Evolutionary conservation across 345 rosid genomes (phyloP).

Genomic region (Mercurialis annua): DNA sequence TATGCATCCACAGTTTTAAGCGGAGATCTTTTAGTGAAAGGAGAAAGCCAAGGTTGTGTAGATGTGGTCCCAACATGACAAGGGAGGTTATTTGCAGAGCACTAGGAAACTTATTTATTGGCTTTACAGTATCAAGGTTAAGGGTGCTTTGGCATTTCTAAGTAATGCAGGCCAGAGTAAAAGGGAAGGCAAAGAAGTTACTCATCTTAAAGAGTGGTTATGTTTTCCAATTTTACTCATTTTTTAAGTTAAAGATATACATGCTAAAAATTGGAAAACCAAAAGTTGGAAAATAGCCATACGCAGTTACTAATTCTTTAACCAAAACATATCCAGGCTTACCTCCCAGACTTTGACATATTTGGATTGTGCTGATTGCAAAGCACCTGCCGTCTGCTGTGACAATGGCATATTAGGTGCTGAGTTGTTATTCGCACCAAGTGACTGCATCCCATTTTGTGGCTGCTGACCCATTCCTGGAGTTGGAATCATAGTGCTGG

Average conservation of each 20-base stretch:
- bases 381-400: slow-evolving; percentile 62
- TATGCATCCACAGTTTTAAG: background rate
- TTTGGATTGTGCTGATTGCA: slow-evolving; percentile 76
- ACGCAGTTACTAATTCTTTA: background rate
- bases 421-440: slow-evolving; percentile 56
- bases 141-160: background rate
- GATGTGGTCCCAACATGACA: background rate
- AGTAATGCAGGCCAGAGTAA: background rate
- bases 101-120: background rate
- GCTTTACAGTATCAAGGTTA: background rate
- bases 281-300: background rate
- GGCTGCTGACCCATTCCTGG: slow-evolving; percentile 84
- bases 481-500: slow-evolving; percentile 79
- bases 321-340: slow-evolving; percentile 20
- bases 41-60: background rate
- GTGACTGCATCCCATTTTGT: slow-evolving; percentile 62
- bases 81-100: background rate
- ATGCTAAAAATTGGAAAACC: background rate
- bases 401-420: slow-evolving; percentile 66
- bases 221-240: background rate
- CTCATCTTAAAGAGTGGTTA: background rate
- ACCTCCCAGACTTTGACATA: slow-evolving; percentile 98
- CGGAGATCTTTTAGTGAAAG: background rate
- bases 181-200: background rate
- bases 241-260: background rate